These are phyloP conservation scores for Jaltomata sinuosa DNA, from an alignment of 257 asterid genomes.

Conservation along the genomic window DNA sequence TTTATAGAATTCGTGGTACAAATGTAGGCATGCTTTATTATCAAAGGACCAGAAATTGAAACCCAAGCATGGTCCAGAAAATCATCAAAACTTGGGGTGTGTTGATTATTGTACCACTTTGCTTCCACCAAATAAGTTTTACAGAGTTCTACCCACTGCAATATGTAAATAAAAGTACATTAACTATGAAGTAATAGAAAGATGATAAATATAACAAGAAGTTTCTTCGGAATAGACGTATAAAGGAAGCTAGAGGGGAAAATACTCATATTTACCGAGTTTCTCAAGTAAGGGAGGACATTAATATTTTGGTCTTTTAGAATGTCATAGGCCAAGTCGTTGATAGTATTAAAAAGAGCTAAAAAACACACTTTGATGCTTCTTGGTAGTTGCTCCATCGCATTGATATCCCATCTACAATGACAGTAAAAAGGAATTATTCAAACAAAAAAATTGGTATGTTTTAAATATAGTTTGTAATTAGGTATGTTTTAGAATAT, in stretches of 20 bases:
- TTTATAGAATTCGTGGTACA: constrained; percentile 20
- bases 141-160: neutral
- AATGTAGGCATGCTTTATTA: constrained; percentile 19
- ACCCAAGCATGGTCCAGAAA: constrained; percentile 23
- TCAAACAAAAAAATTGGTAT: no score
- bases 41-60: constrained; percentile 23
- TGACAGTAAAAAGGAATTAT: no score
- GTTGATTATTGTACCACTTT: constrained; percentile 30
- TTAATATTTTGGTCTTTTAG: neutral
- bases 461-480: no score
- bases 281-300: neutral
- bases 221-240: no score
- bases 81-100: constrained; percentile 31
- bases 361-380: constrained; percentile 25
- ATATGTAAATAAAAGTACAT: neutral
- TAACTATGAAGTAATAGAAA: no score
- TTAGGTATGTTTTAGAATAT: no score
- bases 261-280: neutral
- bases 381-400: no score
- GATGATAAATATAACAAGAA: neutral
- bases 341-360: constrained; percentile 28
- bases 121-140: constrained; percentile 31
- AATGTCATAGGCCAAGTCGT: neutral
- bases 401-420: no score
- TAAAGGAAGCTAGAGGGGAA: no score